Conservation (phyloP, 2,329 filamentous ascomycete species). For the Neofusicoccum umdonicola region DNA sequence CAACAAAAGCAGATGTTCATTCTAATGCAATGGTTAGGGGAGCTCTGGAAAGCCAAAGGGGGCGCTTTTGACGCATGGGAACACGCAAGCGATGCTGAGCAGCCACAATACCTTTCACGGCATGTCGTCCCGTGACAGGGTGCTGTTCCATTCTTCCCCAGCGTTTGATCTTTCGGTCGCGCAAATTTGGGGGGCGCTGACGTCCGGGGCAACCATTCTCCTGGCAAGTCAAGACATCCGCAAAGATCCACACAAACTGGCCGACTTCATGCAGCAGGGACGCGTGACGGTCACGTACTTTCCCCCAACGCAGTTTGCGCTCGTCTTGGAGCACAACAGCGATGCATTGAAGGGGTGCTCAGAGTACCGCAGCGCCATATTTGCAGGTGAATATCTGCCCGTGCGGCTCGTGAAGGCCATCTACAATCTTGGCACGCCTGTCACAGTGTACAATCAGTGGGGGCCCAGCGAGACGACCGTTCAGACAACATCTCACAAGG, state of each 20-base stretch:
- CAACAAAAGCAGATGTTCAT: not conserved
- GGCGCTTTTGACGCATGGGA: constrained; percentile 15
- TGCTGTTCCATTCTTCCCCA: not conserved
- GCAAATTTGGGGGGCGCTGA: constrained; percentile 44
- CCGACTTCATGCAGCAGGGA: constrained; percentile 36
- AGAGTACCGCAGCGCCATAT: not conserved
- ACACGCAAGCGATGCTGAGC: constrained; percentile 22
- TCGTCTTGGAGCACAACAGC: constrained; percentile 4
- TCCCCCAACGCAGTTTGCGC: constrained; percentile 1
- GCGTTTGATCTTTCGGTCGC: constrained; percentile 44
- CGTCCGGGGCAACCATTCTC: constrained; percentile 39
- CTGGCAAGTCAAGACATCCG: constrained; percentile 33
- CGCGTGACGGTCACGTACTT: constrained; percentile 37
- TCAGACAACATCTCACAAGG: constrained; percentile 6
- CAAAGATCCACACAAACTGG: constrained; percentile 36
- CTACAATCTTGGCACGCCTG: not conserved
- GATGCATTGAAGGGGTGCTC: not conserved
- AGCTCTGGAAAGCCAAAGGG: constrained; percentile 15
- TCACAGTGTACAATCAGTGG: constrained; percentile 1
- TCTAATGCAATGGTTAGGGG: not conserved
- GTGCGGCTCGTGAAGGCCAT: constrained; percentile 3
- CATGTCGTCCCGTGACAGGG: constrained; percentile 1
- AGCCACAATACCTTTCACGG: not conserved
- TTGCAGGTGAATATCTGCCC: not conserved
- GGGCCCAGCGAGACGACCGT: not conserved